These are phyloP conservation scores for Arthrobotrys sphaeroides DNA, from an alignment of 2,329 filamentous ascomycete genomes.

Conservation along the genomic window DNA sequence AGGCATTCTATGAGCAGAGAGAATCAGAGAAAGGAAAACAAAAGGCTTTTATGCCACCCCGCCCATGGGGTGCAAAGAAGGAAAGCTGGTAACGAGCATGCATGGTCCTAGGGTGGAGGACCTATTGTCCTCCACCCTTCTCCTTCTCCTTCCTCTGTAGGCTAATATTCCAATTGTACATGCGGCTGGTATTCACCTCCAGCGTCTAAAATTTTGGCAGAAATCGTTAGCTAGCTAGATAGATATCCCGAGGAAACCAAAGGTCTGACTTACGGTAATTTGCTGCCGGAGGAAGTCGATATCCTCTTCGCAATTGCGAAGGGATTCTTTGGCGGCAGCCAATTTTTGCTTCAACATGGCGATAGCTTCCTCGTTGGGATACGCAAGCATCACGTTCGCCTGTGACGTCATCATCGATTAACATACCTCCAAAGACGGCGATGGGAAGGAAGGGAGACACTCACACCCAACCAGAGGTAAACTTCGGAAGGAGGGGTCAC, in stretches of 20 bases:
- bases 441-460: slow-evolving; percentile 58
- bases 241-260: background rate
- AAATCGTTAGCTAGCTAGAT: slow-evolving; percentile 16
- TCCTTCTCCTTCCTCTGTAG: slow-evolving; percentile 91
- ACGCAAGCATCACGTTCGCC: slow-evolving; percentile 98
- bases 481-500: slow-evolving; percentile 88
- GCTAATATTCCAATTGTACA: slow-evolving; percentile 99
- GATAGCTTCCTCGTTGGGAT: slow-evolving; percentile 88
- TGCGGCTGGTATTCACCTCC: slow-evolving; percentile 92
- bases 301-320: slow-evolving; percentile 93
- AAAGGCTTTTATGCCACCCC: slow-evolving; percentile 69
- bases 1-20: background rate
- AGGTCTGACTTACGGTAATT: slow-evolving; percentile 76
- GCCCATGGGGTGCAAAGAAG: slow-evolving; percentile 64
- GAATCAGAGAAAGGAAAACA: slow-evolving; percentile 57
- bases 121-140: slow-evolving; percentile 59
- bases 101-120: background rate
- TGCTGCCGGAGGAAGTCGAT: slow-evolving; percentile 94
- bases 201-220: slow-evolving; percentile 76
- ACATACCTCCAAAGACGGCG: background rate
- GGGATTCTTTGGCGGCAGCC: slow-evolving; percentile 77
- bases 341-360: slow-evolving; percentile 80
- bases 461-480: slow-evolving; percentile 92
- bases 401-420: slow-evolving; percentile 59
- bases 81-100: slow-evolving; percentile 61